A percentile compares a stretch with the other conserved stretches of the same genome.
Evolutionary conservation across 2,329 filamentous ascomycete species (phyloP).

Genomic region (Curvularia sp.): DNA sequence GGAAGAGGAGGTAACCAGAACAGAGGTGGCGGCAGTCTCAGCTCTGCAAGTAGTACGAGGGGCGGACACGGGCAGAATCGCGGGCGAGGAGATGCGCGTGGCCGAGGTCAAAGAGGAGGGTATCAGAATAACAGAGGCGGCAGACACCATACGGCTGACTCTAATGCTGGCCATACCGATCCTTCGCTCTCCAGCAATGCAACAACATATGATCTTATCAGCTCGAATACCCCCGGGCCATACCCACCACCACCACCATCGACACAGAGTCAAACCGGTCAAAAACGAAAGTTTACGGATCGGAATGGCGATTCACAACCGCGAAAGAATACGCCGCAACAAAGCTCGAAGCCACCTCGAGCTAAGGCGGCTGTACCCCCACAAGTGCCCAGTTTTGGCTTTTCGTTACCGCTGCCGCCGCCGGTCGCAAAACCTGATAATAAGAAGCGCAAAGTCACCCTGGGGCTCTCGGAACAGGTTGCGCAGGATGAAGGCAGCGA

Average conservation of each 20-base stretch:
- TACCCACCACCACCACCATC: constrained; percentile 9
- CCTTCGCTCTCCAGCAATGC: constrained; percentile 23
- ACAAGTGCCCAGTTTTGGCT: constrained; percentile 48
- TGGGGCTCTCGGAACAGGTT: constrained; percentile 73
- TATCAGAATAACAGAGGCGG: constrained; percentile 27
- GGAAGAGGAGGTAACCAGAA: constrained; percentile 29
- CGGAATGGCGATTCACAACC: constrained; percentile 19
- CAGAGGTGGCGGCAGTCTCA: constrained; percentile 30
- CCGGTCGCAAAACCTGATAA: constrained; percentile 51
- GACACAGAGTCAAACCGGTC: constrained; percentile 18
- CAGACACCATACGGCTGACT: constrained; percentile 15
- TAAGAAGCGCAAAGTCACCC: constrained; percentile 73
- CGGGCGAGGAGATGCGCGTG: constrained; percentile 24
- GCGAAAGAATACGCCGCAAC: constrained; percentile 20
- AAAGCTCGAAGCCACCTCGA: constrained; percentile 39
- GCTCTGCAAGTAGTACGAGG: constrained; percentile 17
- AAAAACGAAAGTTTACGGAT: constrained; percentile 41
- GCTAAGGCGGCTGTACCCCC: constrained; percentile 45
- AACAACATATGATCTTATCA: constrained; percentile 6
- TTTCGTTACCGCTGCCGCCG: constrained; percentile 33
- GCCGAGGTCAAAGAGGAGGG: constrained; percentile 31
- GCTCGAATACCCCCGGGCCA: constrained; percentile 9
- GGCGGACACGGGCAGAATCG: constrained; percentile 28
- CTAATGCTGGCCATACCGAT: constrained; percentile 15
- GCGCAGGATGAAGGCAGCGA: constrained; percentile 56